Conservation (phyloP, 208 protist species). For the Trypanosoma vivax region DNA sequence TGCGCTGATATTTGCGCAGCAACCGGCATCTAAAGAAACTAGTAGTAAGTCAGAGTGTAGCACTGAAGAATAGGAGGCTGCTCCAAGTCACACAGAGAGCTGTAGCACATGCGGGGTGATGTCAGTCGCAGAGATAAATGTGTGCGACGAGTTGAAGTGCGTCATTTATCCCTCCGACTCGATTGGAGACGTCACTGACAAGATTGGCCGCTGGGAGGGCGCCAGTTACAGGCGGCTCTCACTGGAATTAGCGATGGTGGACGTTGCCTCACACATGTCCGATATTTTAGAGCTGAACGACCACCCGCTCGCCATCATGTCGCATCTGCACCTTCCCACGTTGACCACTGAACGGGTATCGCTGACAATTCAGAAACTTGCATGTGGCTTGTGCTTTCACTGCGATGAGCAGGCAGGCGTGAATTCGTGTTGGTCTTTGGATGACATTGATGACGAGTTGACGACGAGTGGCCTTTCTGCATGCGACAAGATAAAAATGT, state of each 20-base stretch:
- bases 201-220: slow-evolving; percentile 67
- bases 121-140: slow-evolving; percentile 37
- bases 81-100: not conserved
- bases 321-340: slow-evolving; percentile 39
- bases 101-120: slow-evolving; percentile 59
- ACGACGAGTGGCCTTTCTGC: slow-evolving; percentile 3
- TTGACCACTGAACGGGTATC: slow-evolving; percentile 30
- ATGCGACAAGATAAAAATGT: slow-evolving; percentile 2
- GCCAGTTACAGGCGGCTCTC: slow-evolving; percentile 70
- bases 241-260: slow-evolving; percentile 74
- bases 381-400: slow-evolving; percentile 41
- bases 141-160: slow-evolving; percentile 62
- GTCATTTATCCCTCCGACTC: slow-evolving; percentile 64
- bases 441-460: not conserved
- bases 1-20: slow-evolving; percentile 59
- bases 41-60: not conserved
- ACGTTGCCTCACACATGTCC: slow-evolving; percentile 46
- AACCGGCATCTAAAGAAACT: not conserved
- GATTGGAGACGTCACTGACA: slow-evolving; percentile 62
- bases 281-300: slow-evolving; percentile 48
- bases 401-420: slow-evolving; percentile 19
- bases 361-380: slow-evolving; percentile 54
- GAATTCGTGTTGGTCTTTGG: not conserved
- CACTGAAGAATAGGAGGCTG: slow-evolving; percentile 1
- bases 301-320: slow-evolving; percentile 28